These are phyloP conservation scores for Pseudogymnoascus sp. DNA, from an alignment of 2,329 filamentous ascomycete genomes.

Conservation along the genomic window DNA sequence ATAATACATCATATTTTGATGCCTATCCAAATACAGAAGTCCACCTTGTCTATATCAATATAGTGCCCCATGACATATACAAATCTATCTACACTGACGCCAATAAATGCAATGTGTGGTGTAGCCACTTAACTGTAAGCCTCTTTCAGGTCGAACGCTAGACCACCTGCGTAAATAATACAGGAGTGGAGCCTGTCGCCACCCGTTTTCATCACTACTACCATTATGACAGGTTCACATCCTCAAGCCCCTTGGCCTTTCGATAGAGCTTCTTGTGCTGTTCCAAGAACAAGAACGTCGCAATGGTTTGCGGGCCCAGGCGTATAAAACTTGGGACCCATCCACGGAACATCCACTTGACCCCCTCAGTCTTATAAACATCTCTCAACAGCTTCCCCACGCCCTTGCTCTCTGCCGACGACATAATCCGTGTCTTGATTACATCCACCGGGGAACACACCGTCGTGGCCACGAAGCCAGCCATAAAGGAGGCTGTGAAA, in stretches of 20 bases:
- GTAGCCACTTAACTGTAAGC: not conserved
- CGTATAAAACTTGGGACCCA: constrained; percentile 72
- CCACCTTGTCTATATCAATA: not conserved
- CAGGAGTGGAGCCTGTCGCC: not conserved
- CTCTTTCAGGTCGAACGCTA: not conserved
- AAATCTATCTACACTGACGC: not conserved
- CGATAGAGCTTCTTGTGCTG: constrained; percentile 74
- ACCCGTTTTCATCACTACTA: not conserved
- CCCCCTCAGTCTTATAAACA: constrained; percentile 62
- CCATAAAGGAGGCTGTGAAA: constrained; percentile 67
- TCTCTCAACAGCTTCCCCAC: constrained; percentile 54
- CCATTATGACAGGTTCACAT: not conserved
- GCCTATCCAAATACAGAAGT: not conserved
- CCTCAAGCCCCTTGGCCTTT: constrained; percentile 33
- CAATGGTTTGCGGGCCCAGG: constrained; percentile 70
- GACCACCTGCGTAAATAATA: not conserved
- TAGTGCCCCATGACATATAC: not conserved
- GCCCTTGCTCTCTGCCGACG: constrained; percentile 45
- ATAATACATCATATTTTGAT: not conserved
- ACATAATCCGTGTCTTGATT: constrained; percentile 85
- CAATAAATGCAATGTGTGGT: not conserved
- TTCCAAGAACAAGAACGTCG: constrained; percentile 79
- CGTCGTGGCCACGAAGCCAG: constrained; percentile 76
- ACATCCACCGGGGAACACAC: constrained; percentile 81
- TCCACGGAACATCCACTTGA: constrained; percentile 80